Evolutionary conservation across 257 asterid species (phyloP).

Genomic region (Rauvolfia tetraphylla): DNA sequence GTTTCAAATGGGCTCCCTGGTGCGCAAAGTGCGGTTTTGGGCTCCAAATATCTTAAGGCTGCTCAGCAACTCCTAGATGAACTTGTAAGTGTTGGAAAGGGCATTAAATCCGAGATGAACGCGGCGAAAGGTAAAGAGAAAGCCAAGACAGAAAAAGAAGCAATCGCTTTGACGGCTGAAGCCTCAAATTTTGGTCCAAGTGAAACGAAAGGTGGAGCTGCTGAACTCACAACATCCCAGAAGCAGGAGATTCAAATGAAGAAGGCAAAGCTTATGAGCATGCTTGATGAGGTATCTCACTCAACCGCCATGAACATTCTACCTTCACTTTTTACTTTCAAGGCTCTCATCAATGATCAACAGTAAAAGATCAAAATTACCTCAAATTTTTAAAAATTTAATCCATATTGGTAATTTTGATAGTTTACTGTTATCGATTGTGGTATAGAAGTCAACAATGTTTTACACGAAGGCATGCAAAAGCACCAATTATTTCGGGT

Average conservation of each 20-base stretch:
- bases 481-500: neutral
- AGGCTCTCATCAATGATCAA: too few relatives aligned
- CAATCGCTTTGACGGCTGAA: constrained; percentile 8
- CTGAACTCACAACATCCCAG: constrained; percentile 54
- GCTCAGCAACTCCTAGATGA: constrained; percentile 70
- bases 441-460: too few relatives aligned
- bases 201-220: constrained; percentile 11
- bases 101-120: neutral
- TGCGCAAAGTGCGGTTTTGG: constrained; percentile 34
- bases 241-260: constrained; percentile 81
- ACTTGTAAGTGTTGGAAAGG: constrained; percentile 48
- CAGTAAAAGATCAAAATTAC: too few relatives aligned
- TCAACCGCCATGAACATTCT: too few relatives aligned
- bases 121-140: constrained; percentile 18
- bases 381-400: too few relatives aligned
- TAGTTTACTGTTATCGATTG: too few relatives aligned
- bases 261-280: constrained; percentile 60
- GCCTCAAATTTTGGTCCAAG: constrained; percentile 13
- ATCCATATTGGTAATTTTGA: too few relatives aligned
- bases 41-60: constrained; percentile 61
- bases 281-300: constrained; percentile 64
- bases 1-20: constrained; percentile 28
- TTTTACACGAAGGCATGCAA: constrained; percentile 5
- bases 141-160: constrained; percentile 25
- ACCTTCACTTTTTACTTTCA: neutral